Conservation (phyloP, 768 basidiomycete species). For the Gelatoporia subvermispora region DNA sequence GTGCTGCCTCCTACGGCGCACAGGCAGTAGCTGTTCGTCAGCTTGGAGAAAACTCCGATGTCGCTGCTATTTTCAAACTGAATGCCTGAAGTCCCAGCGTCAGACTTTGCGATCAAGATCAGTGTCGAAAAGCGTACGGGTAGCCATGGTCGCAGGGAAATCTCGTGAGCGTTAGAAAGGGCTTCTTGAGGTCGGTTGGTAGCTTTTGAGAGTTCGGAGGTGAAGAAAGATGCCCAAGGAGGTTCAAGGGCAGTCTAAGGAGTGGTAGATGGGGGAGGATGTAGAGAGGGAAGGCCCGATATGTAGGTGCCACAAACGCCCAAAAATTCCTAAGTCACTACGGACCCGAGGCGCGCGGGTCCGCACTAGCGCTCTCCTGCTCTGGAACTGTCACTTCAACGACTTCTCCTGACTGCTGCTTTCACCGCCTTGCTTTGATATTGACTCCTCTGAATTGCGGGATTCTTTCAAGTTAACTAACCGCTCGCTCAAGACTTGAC, state of each 20-base stretch:
- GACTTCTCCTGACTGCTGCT: no score
- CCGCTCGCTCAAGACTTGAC: no score
- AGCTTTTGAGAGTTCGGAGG: no score
- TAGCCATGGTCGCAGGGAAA: constrained; percentile 46
- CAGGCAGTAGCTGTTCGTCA: constrained; percentile 98
- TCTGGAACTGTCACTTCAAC: no score
- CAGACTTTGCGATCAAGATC: no score
- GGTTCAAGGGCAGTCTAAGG: background rate
- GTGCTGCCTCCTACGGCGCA: constrained; percentile 90
- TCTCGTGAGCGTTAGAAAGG: background rate
- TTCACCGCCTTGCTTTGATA: no score
- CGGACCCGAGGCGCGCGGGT: no score
- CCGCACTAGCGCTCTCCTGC: no score
- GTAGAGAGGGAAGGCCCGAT: constrained; percentile 4
- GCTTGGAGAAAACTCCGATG: constrained; percentile 94
- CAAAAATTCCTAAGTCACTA: no score
- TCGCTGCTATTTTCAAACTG: constrained; percentile 95
- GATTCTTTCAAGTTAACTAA: no score
- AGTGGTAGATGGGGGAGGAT: background rate
- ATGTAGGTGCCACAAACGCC: constrained; percentile 7
- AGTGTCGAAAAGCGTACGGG: constrained; percentile 37
- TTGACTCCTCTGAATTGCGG: no score
- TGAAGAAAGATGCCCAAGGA: background rate
- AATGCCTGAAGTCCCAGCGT: constrained; percentile 49
- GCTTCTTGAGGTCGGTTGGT: background rate